Conservation (phyloP, 2,329 filamentous ascomycete species). For the Paraphaeosphaeria minitans region DNA sequence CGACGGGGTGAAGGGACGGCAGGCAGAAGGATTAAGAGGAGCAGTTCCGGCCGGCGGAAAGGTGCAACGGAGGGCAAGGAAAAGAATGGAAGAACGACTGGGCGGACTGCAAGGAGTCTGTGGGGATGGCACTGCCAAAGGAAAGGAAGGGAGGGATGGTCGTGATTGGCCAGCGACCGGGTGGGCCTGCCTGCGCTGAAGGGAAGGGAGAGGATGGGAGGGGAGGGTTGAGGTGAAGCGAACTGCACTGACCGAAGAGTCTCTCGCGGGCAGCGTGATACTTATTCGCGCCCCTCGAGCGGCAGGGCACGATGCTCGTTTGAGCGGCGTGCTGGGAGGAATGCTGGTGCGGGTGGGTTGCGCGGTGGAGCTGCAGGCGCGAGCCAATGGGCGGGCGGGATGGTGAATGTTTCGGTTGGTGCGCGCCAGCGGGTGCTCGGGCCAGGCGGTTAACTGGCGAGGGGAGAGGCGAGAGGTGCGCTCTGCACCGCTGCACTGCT, state of each 20-base stretch:
- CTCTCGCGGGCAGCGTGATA: conserved; percentile 37
- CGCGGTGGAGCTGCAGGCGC: conserved; percentile 25
- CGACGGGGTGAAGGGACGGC: conserved; percentile 35
- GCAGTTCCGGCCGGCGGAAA: conserved; percentile 42
- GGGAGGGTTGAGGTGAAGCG: conserved; percentile 11
- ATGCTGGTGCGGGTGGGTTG: conserved; percentile 26
- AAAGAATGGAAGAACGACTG: conserved; percentile 19
- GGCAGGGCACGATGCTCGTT: conserved; percentile 22
- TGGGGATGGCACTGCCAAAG: conserved; percentile 35
- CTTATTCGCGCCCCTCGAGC: conserved; percentile 27
- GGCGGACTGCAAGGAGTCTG: conserved; percentile 26
- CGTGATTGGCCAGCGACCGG: conserved; percentile 26
- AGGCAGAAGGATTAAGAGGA: conserved; percentile 30
- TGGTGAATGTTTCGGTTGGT: conserved; percentile 26
- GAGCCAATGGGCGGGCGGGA: conserved; percentile 36
- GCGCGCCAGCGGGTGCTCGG: conserved; percentile 36
- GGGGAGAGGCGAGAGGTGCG: conserved; percentile 31
- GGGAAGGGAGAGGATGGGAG: conserved; percentile 21
- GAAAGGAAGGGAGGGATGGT: conserved; percentile 11
- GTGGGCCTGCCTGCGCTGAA: conserved; percentile 25
- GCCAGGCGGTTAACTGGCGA: conserved; percentile 42
- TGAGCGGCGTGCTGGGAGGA: conserved; percentile 22
- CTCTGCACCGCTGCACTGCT: no score
- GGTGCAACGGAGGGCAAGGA: conserved; percentile 20
- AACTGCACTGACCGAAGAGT: conserved; percentile 37